A percentile compares a stretch with the other conserved stretches of the same genome.
These are phyloP conservation scores for Trypanosoma avium DNA, from an alignment of 208 protist genomes.

Conservation along the genomic window DNA sequence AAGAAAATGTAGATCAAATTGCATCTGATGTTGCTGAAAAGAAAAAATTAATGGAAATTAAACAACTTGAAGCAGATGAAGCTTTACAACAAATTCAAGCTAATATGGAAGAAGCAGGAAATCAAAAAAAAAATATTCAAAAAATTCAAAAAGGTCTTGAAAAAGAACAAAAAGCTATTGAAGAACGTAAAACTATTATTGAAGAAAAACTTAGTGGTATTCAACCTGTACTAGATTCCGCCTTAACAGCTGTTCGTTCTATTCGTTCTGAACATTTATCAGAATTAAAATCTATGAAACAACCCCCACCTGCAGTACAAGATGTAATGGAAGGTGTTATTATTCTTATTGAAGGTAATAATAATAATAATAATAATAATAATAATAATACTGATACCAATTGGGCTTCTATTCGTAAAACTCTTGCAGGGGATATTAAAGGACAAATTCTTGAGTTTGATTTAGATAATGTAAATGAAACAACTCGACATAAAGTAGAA, in stretches of 20 bases:
- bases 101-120: conserved; percentile 93
- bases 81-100: conserved; percentile 95
- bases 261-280: conserved; percentile 93
- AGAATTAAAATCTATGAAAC: conserved; percentile 96
- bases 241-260: conserved; percentile 90
- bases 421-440: conserved; percentile 93
- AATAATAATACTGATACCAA: conserved; percentile 77
- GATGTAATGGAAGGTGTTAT: conserved; percentile 97
- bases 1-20: conserved; percentile 93
- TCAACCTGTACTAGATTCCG: conserved; percentile 95
- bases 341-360: conserved; percentile 87
- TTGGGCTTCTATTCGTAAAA: conserved; percentile 95
- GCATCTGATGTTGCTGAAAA: conserved; percentile 89
- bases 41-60: conserved; percentile 86
- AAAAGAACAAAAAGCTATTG: conserved; percentile 91
- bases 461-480: conserved; percentile 75
- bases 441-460: conserved; percentile 97
- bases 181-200: conserved; percentile 89
- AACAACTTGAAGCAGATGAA: conserved; percentile 95
- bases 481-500: conserved; percentile 77
- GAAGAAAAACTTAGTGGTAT: conserved; percentile 93
- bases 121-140: conserved; percentile 94
- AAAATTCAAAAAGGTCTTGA: conserved; percentile 90
- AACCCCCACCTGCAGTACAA: conserved; percentile 94
- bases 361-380: conserved; percentile 73